A percentile compares a stretch with the other conserved stretches of the same genome.
These are phyloP conservation scores for Neckera pumila DNA, from an alignment of 225 moss, liverwort and hornwort species.

Conservation along the genomic window DNA sequence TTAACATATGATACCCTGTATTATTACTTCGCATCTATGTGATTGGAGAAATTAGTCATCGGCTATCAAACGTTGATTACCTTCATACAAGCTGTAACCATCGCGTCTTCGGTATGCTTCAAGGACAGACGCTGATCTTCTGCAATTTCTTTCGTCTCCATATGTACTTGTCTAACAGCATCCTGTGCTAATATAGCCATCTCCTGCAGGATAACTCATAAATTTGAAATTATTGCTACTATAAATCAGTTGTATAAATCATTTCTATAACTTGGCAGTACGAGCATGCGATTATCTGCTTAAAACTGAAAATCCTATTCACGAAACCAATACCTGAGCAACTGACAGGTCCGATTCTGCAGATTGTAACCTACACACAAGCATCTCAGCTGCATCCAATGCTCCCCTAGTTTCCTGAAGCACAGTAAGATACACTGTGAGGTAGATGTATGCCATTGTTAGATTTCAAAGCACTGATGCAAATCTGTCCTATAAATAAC, in stretches of 20 bases:
- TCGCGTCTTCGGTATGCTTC: conserved; percentile 32
- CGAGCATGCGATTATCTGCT: background rate
- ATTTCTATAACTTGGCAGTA: background rate
- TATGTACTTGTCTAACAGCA: conserved; percentile 22
- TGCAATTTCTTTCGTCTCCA: conserved; percentile 40
- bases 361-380: conserved; percentile 22
- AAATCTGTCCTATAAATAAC: background rate
- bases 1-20: background rate
- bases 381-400: conserved; percentile 36
- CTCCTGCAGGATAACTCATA: conserved; percentile 27
- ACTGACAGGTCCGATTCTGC: conserved; percentile 32
- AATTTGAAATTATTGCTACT: background rate
- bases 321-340: conserved; percentile 30
- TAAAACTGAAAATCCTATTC: background rate
- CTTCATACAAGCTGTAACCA: conserved; percentile 34
- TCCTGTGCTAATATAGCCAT: conserved; percentile 20
- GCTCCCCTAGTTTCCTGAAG: conserved; percentile 25
- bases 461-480: background rate
- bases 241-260: background rate
- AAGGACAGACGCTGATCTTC: conserved; percentile 34
- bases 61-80: background rate
- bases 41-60: background rate
- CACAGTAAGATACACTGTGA: background rate
- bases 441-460: background rate
- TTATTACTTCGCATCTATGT: background rate